Base-by-base conservation (phyloP, 2,329 filamentous ascomycete genomes). In the Pyricularia grisea region DNA sequence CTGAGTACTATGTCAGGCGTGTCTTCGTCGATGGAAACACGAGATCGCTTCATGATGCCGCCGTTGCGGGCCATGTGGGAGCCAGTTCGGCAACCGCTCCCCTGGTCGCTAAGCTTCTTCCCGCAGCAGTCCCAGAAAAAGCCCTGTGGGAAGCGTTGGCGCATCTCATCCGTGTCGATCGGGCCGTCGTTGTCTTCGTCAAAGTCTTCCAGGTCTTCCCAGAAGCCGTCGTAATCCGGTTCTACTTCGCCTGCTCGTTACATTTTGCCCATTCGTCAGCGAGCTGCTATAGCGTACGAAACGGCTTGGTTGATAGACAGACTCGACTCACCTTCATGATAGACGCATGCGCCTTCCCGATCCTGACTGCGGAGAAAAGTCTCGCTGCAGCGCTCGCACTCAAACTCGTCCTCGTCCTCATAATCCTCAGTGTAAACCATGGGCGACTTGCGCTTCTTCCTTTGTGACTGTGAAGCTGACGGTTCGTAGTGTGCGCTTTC, bases 71-170 rank as follows among this genome's bases (percentile, higher is more conserved):
- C 23, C 4, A 30, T 23, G 27, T 69, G 68, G 20, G 11, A 65
- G 58, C 60, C 68, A 2, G 6, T 10, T 33, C 25, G 17, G 33
- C 68, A 69, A 2, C 65, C 42, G 11, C 31, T 11, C 30, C 17
- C 9, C 3, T 70, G 28, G n/a, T 33, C 30, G 30, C 65, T 69
- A 9, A 61, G 23, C 0, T 27, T 11, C 23, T 68, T 36, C 0
- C 71, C 28, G 55, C 74, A 76, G 50, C 75, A 75, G 11, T 31
- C 42, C 72, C 72, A 76, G 2, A 58, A n/a, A 64, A 75, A 77
- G 1, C 71, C 73, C 1, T 75, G 69, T 0, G 74, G 76, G 6
- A 7, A 30, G 0, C 71, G 65, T 4, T 30, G 7, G 1, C 69
- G 67, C 20, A 67, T 70, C 10, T 72, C 71, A 0, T 72, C 66